Conservation (phyloP, 768 basidiomycete genomes). For the Vararia minispora region DNA sequence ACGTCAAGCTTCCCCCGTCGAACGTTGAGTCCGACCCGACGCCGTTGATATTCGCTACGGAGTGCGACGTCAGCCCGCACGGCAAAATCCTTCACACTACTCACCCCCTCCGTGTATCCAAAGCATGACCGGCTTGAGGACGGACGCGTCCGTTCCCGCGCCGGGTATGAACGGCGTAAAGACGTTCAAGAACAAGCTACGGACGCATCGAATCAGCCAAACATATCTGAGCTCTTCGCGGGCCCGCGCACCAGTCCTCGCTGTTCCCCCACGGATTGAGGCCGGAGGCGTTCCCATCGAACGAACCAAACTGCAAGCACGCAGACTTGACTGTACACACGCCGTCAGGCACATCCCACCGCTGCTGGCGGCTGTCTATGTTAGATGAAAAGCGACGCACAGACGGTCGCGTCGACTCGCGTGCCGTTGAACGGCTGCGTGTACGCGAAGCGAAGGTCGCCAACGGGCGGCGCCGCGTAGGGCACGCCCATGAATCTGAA, state of each 20-base stretch:
- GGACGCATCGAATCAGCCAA: too few species aligned
- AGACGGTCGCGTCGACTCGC: conserved; percentile 21
- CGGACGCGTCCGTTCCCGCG: conserved; percentile 3
- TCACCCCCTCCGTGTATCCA: conserved; percentile 43
- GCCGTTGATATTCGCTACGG: conserved; percentile 32
- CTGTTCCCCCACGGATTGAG: conserved; percentile 21
- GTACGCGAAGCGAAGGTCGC: conserved; percentile 34
- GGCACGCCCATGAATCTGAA: conserved; percentile 45
- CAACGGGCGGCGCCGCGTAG: conserved; percentile 32
- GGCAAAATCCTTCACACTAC: too few species aligned
- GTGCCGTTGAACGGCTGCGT: conserved; percentile 24
- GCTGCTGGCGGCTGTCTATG: conserved; percentile 17
- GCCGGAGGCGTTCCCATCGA: too few species aligned
- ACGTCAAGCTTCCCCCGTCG: conserved; percentile 33
- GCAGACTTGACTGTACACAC: too few species aligned
- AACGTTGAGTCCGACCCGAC: conserved; percentile 28
- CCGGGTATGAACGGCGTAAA: conserved; percentile 30
- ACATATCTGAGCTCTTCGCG: too few species aligned
- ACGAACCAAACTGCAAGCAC: too few species aligned
- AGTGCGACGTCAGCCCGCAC: too few species aligned
- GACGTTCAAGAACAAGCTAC: conserved; percentile 36
- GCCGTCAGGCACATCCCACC: too few species aligned
- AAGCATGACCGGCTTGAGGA: conserved; percentile 34
- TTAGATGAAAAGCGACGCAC: conserved; percentile 16
- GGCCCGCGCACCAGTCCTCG: too few species aligned